Percentiles rank a stretch among this genome's conserved stretches.
These are phyloP conservation scores for Xanthoconium stramineum DNA, from an alignment of 768 basidiomycete species.

Conservation along the genomic window DNA sequence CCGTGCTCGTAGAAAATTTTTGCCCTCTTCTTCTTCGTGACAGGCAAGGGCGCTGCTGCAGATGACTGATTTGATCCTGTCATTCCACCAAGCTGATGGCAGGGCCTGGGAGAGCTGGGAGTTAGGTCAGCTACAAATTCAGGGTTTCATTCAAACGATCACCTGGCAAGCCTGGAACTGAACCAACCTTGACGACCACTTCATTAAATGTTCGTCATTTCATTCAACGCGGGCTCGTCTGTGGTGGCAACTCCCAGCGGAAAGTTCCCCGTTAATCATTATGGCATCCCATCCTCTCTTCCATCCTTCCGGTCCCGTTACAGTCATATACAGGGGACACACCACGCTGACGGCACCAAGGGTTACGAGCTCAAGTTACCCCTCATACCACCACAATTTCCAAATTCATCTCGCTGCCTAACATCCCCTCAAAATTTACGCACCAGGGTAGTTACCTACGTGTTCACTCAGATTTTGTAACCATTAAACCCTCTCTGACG, in stretches of 20 bases:
- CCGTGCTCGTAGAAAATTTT: slow-evolving; percentile 33
- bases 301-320: slow-evolving; percentile 27
- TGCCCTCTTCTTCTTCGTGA: slow-evolving; percentile 24
- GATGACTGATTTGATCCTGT: slow-evolving; percentile 24
- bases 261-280: slow-evolving; percentile 30
- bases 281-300: slow-evolving; percentile 24
- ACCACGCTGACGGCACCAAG: slow-evolving; percentile 26
- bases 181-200: slow-evolving; percentile 18
- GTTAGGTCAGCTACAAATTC: slow-evolving; percentile 15
- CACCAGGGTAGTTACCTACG: slow-evolving; percentile 23
- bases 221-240: slow-evolving; percentile 2
- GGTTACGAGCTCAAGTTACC: slow-evolving; percentile 9
- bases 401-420: slow-evolving; percentile 19
- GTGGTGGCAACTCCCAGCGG: slow-evolving; percentile 7
- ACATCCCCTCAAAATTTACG: slow-evolving; percentile 21
- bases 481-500: slow-evolving; percentile 22
- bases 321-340: slow-evolving; percentile 33
- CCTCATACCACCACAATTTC: slow-evolving; percentile 17
- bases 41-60: slow-evolving; percentile 22
- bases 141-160: slow-evolving; percentile 17
- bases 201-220: slow-evolving; percentile 9
- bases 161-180: slow-evolving; percentile 13
- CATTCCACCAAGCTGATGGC: slow-evolving; percentile 22
- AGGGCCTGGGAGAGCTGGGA: slow-evolving; percentile 12
- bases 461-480: slow-evolving; percentile 28